Evolutionary conservation across 192 early-diverging fungal genomes (phyloP).

Genomic region (Podila minutissima): DNA sequence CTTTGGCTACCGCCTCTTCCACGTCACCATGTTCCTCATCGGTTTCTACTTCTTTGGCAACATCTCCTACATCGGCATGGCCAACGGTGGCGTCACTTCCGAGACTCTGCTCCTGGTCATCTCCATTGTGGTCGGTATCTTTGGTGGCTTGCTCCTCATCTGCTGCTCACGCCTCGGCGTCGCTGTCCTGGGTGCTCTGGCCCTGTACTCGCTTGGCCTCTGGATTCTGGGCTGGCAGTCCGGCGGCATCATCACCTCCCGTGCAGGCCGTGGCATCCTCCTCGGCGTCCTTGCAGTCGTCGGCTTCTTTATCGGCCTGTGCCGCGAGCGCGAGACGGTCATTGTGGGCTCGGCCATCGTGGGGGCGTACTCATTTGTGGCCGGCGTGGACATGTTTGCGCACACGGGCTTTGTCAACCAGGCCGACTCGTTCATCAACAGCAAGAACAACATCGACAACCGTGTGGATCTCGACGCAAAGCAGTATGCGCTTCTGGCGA

Average conservation of each 20-base stretch:
- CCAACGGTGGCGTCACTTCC: constrained; percentile 53
- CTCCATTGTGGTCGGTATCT: constrained; percentile 41
- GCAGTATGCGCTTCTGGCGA: constrained; percentile 21
- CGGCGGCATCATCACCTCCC: constrained; percentile 36
- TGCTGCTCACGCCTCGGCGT: constrained; percentile 50
- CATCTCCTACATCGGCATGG: constrained; percentile 59
- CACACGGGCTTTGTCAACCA: constrained; percentile 59
- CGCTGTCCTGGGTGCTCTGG: constrained; percentile 48
- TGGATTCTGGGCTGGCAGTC: constrained; percentile 57
- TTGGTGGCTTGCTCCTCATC: constrained; percentile 43
- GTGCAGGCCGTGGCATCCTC: constrained; percentile 45
- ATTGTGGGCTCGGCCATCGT: constrained; percentile 60
- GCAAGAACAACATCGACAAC: constrained; percentile 16
- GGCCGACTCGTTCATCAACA: constrained; percentile 42
- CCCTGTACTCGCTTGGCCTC: constrained; percentile 50
- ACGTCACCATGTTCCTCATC: constrained; percentile 52
- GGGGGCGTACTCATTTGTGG: constrained; percentile 61
- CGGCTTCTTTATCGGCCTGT: constrained; percentile 53
- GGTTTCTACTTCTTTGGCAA: constrained; percentile 63
- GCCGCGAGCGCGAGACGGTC: constrained; percentile 62
- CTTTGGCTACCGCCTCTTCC: constrained; percentile 62
- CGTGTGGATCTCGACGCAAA: constrained; percentile 3
- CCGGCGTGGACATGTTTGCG: constrained; percentile 64
- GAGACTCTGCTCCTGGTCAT: constrained; percentile 48
- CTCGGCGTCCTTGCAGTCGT: constrained; percentile 43